phyloP scores from a whole-genome alignment of 2,329 filamentous ascomycete genomes.

The Xylariaceae sp. region DNA sequence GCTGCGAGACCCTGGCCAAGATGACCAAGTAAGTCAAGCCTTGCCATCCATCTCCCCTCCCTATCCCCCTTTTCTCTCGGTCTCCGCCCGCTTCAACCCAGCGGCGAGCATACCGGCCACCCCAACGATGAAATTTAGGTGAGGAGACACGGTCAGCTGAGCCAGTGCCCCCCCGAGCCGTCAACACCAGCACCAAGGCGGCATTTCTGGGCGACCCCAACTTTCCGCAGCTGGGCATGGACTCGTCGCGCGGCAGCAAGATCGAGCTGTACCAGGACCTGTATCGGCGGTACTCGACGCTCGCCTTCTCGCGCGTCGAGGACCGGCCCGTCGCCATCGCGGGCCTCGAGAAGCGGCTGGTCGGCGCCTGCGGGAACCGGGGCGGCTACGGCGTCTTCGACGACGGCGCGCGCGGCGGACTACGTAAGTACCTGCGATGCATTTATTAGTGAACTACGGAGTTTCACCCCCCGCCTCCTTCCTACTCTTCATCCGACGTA shows the following conservation, averaged over 20 bases:
- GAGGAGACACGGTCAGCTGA: neutral
- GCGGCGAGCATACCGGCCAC: too few species aligned
- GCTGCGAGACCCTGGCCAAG: conserved; percentile 26
- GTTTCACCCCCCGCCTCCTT: too few species aligned
- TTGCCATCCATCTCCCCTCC: neutral
- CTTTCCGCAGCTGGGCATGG: conserved; percentile 13
- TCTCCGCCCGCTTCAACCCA: too few species aligned
- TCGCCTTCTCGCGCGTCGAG: conserved; percentile 4
- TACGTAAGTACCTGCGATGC: too few species aligned
- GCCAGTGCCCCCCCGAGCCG: neutral
- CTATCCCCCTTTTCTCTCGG: neutral
- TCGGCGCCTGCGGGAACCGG: conserved; percentile 5
- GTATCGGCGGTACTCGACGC: conserved; percentile 8
- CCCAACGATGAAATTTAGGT: neutral
- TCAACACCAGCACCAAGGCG: conserved; percentile 12
- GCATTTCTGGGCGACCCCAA: conserved; percentile 22
- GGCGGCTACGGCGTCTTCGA: conserved; percentile 13
- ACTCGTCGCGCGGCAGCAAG: conserved; percentile 6
- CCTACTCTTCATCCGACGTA: too few species aligned
- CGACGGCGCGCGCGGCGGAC: conserved; percentile 3
- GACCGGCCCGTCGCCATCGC: conserved; percentile 11
- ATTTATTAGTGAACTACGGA: too few species aligned
- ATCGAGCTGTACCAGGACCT: conserved; percentile 9
- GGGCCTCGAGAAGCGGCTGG: conserved; percentile 10
- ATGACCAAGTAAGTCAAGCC: conserved; percentile 26